Base-by-base conservation (phyloP, 1,284 basidiomycete species). In the Pyrrhoderma noxium region DNA sequence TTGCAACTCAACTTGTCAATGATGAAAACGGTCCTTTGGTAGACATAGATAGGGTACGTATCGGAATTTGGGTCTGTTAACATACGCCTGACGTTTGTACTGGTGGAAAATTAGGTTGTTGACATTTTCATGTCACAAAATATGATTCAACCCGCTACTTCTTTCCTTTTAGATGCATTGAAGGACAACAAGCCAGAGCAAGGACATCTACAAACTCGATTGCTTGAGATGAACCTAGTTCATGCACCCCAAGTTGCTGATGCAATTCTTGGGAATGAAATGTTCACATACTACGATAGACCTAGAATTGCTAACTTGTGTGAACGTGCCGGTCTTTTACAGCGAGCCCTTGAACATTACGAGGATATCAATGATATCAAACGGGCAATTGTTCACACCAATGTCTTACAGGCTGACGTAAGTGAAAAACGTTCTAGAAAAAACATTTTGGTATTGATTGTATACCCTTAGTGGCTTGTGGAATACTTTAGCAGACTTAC, bases 51-150 rank as follows among this genome's bases (percentile, higher is more conserved):
- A 76, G 93, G 51, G 93, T 86, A 61, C 53, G 79, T 70, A 11
- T 61, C 47, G 27, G 27, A 31, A 40, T n/a, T 22, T 18, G 16
- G n/a, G n/a, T 8, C 14, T 40, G n/a, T 40, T 5, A 7, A n/a
- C 38, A 40, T 23, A 23, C 14, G 34, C 5, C 27, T 31, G 11
- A 40, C 16, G 35, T 37, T 42, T 37, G 37, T 39, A 48, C 38
- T 48, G 11, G 11, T 1, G 35, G 40, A 45, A 18, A 48, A 43
- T 0, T 53, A 87, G 82, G 86, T 95, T 49, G 91, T 96, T 54
- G 96, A 99, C 65, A 96, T 99, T 64, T 99, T 99, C 76, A 96
- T 97, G 93, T 88, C 88, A 2, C 95, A 98, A 67, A 99, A 98
- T 73, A 93, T 99, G 92, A 94, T 99, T 56, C 96, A 99, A 70